Conservation (phyloP, 352 stramenopile genomes). For the Thraustochytrium striatum region DNA sequence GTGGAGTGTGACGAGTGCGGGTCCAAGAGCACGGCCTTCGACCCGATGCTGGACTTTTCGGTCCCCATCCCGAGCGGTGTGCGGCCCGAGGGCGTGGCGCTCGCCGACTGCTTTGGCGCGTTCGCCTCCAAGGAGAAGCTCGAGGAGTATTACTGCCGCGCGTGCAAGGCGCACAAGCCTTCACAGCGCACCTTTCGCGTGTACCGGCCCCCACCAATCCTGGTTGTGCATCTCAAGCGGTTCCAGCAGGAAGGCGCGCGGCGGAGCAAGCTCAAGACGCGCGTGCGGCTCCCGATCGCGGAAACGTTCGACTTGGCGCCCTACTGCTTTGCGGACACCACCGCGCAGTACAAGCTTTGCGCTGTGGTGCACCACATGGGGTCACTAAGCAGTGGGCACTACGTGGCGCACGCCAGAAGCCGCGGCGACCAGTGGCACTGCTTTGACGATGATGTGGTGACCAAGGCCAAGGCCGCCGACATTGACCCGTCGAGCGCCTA, state of each 20-base stretch:
- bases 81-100: neutral
- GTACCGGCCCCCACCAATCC: neutral
- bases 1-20: conserved; percentile 64
- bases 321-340: neutral
- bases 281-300: conserved; percentile 7
- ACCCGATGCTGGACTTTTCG: conserved; percentile 36
- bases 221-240: conserved; percentile 39
- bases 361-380: conserved; percentile 42
- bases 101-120: neutral
- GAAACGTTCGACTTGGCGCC: neutral
- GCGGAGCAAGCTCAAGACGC: conserved; percentile 10
- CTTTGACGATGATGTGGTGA: conserved; percentile 32
- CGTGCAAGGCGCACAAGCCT: conserved; percentile 27
- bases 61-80: conserved; percentile 16
- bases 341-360: neutral
- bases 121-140: conserved; percentile 23
- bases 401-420: neutral
- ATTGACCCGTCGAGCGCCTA: conserved; percentile 30
- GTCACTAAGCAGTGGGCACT: conserved; percentile 3
- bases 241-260: neutral
- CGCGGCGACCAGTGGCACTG: neutral
- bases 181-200: neutral
- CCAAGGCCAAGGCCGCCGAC: conserved; percentile 4
- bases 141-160: conserved; percentile 21
- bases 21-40: conserved; percentile 14